phyloP scores from a whole-genome alignment of 2,329 filamentous ascomycete species.

The Ophiocordyceps camponoti-floridani region DNA sequence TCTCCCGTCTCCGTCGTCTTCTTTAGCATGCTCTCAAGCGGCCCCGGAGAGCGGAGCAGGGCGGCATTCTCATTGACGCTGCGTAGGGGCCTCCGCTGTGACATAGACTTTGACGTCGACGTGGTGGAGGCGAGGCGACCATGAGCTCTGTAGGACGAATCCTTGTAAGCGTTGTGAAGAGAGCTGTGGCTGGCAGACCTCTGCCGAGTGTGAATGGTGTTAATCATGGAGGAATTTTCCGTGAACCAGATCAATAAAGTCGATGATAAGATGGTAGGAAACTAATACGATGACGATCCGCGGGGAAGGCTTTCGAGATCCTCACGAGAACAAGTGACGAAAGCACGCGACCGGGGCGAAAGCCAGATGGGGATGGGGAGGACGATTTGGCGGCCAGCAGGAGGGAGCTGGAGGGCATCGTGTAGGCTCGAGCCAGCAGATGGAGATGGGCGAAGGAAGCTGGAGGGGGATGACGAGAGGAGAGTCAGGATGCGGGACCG shows the following conservation, averaged over 20 bases:
- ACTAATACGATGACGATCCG: neutral
- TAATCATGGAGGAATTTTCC: constrained; percentile 9
- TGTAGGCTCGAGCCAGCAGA: neutral
- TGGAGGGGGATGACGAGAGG: neutral
- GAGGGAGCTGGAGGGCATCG: neutral
- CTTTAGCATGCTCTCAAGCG: constrained; percentile 46
- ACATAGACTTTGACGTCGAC: constrained; percentile 6
- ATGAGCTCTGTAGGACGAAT: constrained; percentile 11
- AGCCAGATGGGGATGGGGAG: neutral
- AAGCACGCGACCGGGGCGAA: neutral
- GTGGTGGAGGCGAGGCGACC: constrained; percentile 5
- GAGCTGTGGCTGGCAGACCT: constrained; percentile 23
- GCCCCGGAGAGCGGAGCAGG: constrained; percentile 29
- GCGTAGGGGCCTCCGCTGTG: constrained; percentile 21
- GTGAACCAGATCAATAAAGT: neutral
- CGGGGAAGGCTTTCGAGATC: neutral
- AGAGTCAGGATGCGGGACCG: neutral
- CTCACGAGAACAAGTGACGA: neutral
- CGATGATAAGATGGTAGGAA: constrained; percentile 3
- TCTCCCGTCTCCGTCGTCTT: constrained; percentile 50
- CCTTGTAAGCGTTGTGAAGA: constrained; percentile 14
- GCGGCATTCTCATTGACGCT: constrained; percentile 23
- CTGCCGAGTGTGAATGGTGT: constrained; percentile 9
- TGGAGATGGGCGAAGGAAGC: neutral
- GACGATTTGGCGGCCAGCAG: neutral